Base-by-base conservation (phyloP, 1,284 basidiomycete species). In the Trametes hirsuta region DNA sequence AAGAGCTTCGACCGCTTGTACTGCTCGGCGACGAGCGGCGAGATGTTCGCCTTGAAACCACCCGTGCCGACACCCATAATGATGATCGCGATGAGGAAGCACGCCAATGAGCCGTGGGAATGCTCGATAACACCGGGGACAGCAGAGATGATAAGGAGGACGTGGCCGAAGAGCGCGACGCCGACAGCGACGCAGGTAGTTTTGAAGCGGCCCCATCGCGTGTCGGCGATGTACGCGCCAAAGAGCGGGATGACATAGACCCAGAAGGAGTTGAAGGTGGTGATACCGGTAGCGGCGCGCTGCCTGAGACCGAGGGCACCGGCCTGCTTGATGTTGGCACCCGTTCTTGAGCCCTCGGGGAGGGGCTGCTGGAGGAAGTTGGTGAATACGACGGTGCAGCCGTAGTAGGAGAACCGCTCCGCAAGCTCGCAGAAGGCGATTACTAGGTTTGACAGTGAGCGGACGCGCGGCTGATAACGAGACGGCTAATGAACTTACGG, bases 11-110 rank as follows among this genome's bases (percentile, higher is more conserved):
- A 81, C 54, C 79, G 78, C 61, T 74, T 79, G 71, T 90, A 88
- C 70, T 94, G 89, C 75, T 95, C 90, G 42, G 91, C 92, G 40
- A 94, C 81, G 55, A 94, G 78, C 0, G 91, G 90, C 0, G 88
- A 89, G 59, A 91, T 86, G 71, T 94, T 94, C 0, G 87, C 73
- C 76, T 94, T 94, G 83, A 95, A 93, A 34, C 86, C 81, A 21
- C 93, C 93, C 4, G 93, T 89, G 9, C 85, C 83, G 18, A 81
- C 25, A 51, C 72, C 67, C 75, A 88, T 93, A 55, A 93, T 76
- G 59, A 93, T 73, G 36, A 92, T 75, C 0, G 88, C 86, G 52
- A 93, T 68, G 46, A 81, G 68, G 69, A 95, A 93, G 41, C 82
- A 79, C 2, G 82, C 89, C 30, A 88, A 74, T 0, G 91, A 81